These are phyloP conservation scores for Dipteronia dyeriana DNA, from an alignment of 345 rosid species.

Conservation along the genomic window DNA sequence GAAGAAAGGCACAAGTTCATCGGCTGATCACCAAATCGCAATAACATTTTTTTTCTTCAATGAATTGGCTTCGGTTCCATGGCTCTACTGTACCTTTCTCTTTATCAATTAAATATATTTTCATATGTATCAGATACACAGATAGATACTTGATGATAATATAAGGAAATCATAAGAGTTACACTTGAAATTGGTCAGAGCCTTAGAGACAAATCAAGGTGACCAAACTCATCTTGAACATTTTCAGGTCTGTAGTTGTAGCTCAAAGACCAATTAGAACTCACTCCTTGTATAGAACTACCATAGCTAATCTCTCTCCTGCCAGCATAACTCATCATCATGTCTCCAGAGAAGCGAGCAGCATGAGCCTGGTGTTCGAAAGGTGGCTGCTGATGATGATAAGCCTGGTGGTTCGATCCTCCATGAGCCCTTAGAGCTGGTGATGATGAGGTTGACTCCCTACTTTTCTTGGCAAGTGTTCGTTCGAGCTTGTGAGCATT, in stretches of 20 bases:
- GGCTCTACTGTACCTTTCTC: background rate
- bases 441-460: slow-evolving; percentile 47
- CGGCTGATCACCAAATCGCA: background rate
- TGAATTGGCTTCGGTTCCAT: background rate
- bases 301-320: slow-evolving; percentile 30
- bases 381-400: slow-evolving; percentile 14
- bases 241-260: slow-evolving; percentile 34
- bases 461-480: slow-evolving; percentile 85
- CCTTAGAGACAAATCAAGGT: slow-evolving; percentile 79
- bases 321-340: slow-evolving; percentile 22
- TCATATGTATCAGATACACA: background rate
- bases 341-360: slow-evolving; percentile 29
- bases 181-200: slow-evolving; percentile 41
- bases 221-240: slow-evolving; percentile 61
- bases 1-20: background rate
- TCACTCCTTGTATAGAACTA: slow-evolving; percentile 20
- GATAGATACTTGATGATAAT: background rate
- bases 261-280: slow-evolving; percentile 36
- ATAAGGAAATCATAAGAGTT: background rate
- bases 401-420: slow-evolving; percentile 15
- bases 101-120: background rate
- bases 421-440: slow-evolving; percentile 25
- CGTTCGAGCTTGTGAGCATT: slow-evolving; percentile 96
- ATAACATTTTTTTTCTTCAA: background rate
- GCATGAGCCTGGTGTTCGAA: slow-evolving; percentile 45